A percentile compares a stretch with the other conserved stretches of the same genome.
phyloP scores from a whole-genome alignment of 2,329 filamentous ascomycete genomes.

The Gaeumannomyces sp. region DNA sequence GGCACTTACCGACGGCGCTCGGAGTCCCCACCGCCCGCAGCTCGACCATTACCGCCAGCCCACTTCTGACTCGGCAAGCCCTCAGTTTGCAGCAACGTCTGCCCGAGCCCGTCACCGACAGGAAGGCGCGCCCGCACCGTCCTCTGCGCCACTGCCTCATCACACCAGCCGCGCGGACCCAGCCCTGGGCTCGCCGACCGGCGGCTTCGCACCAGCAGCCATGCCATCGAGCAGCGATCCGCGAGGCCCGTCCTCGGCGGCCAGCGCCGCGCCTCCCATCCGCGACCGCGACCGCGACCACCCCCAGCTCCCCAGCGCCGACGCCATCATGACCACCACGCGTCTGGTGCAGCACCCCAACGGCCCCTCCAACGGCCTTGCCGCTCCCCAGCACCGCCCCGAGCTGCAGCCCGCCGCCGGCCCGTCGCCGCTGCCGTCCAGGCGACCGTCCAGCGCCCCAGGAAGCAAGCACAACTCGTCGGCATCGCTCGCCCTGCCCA shows the following conservation, averaged over 20 bases:
- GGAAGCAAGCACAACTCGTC: slow-evolving; percentile 29
- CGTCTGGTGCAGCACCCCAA: slow-evolving; percentile 1
- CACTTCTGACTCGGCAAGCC: slow-evolving; percentile 9
- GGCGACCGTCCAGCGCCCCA: slow-evolving; percentile 40
- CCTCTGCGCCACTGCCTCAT: slow-evolving; percentile 7
- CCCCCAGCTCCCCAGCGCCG: neutral
- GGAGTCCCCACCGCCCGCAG: slow-evolving; percentile 8
- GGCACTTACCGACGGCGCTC: slow-evolving; percentile 12
- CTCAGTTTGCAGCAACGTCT: slow-evolving; percentile 1
- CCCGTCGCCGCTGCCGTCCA: slow-evolving; percentile 10
- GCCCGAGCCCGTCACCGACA: slow-evolving; percentile 10
- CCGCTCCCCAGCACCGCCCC: neutral
- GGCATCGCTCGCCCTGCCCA: slow-evolving; percentile 6
- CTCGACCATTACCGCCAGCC: slow-evolving; percentile 10
- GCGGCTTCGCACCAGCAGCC: slow-evolving; percentile 8
- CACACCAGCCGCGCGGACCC: slow-evolving; percentile 2
- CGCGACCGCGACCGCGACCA: slow-evolving; percentile 5
- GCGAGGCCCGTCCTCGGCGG: neutral
- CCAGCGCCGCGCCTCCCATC: neutral
- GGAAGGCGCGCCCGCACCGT: slow-evolving; percentile 3
- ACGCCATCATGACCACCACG: neutral
- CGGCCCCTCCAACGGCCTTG: neutral
- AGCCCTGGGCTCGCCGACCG: slow-evolving; percentile 7
- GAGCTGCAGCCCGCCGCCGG: neutral
- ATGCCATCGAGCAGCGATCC: slow-evolving; percentile 12